Conservation (phyloP, 129 eudicot species). For the Artemisia tridentata region DNA sequence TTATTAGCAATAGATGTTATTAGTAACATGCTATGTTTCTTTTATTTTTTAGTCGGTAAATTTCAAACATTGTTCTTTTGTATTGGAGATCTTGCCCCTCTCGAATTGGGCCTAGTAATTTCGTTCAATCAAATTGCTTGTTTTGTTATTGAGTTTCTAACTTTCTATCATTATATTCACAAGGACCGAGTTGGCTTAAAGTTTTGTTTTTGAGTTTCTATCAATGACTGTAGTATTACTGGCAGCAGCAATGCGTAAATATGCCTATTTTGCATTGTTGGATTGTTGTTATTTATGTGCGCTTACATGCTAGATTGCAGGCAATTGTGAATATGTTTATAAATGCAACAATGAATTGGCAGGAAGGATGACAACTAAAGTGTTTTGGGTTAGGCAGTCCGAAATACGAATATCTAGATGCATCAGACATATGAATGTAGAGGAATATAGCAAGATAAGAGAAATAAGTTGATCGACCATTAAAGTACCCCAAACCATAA, state of each 20-base stretch:
- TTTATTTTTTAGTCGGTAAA: too few relatives aligned
- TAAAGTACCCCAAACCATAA: neutral
- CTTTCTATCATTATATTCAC: too few relatives aligned
- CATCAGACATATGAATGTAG: constrained; percentile 1
- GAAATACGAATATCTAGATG: constrained; percentile 4
- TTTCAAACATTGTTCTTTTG: neutral
- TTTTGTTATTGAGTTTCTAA: neutral
- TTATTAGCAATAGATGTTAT: too few relatives aligned
- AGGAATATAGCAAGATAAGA: neutral
- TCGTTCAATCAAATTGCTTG: neutral
- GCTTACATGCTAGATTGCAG: neutral
- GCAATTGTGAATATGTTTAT: constrained; percentile 10
- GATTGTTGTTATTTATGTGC: neutral
- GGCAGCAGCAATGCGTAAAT: constrained; percentile 1
- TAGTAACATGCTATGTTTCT: too few relatives aligned
- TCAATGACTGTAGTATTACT: neutral
- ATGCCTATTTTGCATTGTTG: constrained; percentile 10
- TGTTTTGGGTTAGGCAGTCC: constrained; percentile 6
- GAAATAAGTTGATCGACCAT: neutral
- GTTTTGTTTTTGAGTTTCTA: constrained; percentile 1
- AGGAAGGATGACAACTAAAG: constrained; percentile 1
- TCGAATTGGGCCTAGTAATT: neutral
- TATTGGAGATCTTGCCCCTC: neutral
- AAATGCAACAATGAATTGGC: neutral
- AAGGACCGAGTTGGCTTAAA: constrained; percentile 7